Base-by-base conservation (phyloP, 257 asterid species). In the Lavandula angustifolia region DNA sequence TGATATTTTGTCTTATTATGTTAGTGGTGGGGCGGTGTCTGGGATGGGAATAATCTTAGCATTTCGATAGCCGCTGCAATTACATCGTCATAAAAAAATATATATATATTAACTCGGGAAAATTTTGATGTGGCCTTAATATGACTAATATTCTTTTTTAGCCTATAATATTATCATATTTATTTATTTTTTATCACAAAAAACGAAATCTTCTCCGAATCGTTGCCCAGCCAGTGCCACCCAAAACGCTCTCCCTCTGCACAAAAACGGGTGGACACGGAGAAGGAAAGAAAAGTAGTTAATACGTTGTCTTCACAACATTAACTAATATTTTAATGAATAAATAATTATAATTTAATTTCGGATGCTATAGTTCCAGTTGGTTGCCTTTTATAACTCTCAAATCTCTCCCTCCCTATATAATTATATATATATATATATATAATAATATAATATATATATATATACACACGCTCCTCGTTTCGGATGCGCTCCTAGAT, bases 401-500 rank as follows among this genome's bases (percentile, higher is more conserved):
- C 3, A 64, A 31, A 9, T 33, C 64, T 41, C 37, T 38, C 70
- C 69, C 67, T 51, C 64, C 52, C 11, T 78, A 62, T 62, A 73
- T 22, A 46, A 64, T 7, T 18, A 3, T n/a, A n/a, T n/a, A n/a
- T n/a, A n/a, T n/a, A n/a, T n/a, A n/a, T n/a, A n/a, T n/a, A n/a
- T n/a, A n/a, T n/a, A n/a, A n/a, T n/a, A n/a, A n/a, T n/a, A n/a
- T n/a, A n/a, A n/a, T n/a, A n/a, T n/a, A n/a, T n/a, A n/a, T n/a
- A n/a, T n/a, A n/a, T n/a, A n/a, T 59, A 48, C 54, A 22, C 48
- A 44, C 35, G 34, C 60, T 29, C 68, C 55, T 65, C 27, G 2
- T 52, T 13, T 49, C 42, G 34, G 68, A 31, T 62, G 66, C 62
- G 6, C 69, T 32, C 54, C 50, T 53, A 53, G 84, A 80, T 80